These are phyloP conservation scores for Glebionis coronaria DNA, from an alignment of 129 eudicot species.

Conservation along the genomic window DNA sequence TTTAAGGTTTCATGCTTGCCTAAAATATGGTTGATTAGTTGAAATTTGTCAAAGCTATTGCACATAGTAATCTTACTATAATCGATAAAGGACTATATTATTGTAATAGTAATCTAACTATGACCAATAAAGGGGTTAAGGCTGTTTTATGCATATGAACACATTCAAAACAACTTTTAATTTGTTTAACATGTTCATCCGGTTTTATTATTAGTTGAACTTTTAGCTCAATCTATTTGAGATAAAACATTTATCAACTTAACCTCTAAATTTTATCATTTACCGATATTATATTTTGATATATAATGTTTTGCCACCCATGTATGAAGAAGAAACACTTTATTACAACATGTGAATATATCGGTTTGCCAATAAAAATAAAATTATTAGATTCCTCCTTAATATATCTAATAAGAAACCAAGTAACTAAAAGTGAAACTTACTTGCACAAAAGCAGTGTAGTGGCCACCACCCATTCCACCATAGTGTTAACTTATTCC, in stretches of 20 bases:
- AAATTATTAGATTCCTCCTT: background rate
- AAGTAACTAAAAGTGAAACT: conserved; percentile 27
- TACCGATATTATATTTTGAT: background rate
- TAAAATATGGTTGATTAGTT: too few relatives aligned
- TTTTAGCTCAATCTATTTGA: background rate
- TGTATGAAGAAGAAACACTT: background rate
- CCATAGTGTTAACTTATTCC: conserved; percentile 87
- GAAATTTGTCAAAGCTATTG: too few relatives aligned
- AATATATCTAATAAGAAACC: background rate
- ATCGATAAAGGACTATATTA: background rate
- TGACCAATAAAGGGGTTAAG: background rate
- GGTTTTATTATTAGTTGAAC: background rate
- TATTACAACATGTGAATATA: background rate
- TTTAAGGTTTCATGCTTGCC: too few relatives aligned
- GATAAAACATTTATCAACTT: background rate
- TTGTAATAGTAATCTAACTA: background rate
- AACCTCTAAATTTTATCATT: background rate
- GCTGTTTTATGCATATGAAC: background rate
- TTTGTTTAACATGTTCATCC: background rate
- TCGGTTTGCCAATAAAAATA: background rate
- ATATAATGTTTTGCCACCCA: background rate
- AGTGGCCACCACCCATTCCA: conserved; percentile 85
- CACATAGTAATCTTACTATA: too few relatives aligned
- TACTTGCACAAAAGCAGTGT: conserved; percentile 85
- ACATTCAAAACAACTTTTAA: background rate